These are phyloP conservation scores for Neurospora africana DNA, from an alignment of 495 filamentous ascomycete species.

Conservation along the genomic window DNA sequence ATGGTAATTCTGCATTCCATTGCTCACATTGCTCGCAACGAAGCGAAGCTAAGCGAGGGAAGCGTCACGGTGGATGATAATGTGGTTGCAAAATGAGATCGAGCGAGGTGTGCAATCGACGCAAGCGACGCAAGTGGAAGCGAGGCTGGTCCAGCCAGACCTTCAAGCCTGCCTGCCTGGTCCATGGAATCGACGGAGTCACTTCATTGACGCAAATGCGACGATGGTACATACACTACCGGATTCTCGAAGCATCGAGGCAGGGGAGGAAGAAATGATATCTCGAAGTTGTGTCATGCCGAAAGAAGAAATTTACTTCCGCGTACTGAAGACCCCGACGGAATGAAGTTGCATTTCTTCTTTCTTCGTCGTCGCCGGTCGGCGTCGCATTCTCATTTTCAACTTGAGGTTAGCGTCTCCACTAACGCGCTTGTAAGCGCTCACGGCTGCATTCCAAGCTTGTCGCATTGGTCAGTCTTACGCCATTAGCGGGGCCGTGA, in stretches of 20 bases:
- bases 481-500: slow-evolving; percentile 9
- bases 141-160: no score
- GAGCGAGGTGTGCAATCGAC: not conserved
- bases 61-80: no score
- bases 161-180: no score
- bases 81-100: no score
- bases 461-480: slow-evolving; percentile 14
- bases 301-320: not conserved
- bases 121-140: not conserved
- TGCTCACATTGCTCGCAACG: no score
- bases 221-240: not conserved
- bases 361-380: no score
- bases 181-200: not conserved
- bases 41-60: no score
- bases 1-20: no score
- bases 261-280: not conserved
- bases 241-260: not conserved
- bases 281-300: not conserved
- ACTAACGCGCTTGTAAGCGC: slow-evolving; percentile 25
- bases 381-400: not conserved
- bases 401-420: no score
- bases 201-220: not conserved
- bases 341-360: not conserved
- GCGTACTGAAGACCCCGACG: not conserved
- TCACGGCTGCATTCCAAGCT: not conserved